These are phyloP conservation scores for Neurospora sp. DNA, from an alignment of 2,329 filamentous ascomycete genomes.

Conservation along the genomic window DNA sequence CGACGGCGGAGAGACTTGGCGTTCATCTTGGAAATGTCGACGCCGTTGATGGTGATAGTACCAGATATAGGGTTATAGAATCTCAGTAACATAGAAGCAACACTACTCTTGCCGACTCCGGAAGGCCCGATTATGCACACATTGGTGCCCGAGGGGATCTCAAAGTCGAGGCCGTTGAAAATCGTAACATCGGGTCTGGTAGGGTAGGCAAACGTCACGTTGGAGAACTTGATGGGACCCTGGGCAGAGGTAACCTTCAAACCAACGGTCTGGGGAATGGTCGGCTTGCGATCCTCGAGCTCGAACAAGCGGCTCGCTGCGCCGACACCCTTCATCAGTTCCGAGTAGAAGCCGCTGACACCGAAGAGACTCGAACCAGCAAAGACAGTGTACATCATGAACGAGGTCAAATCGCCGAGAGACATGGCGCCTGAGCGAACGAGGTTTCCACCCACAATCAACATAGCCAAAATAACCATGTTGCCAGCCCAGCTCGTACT, in stretches of 20 bases:
- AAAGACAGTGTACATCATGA: constrained; percentile 96
- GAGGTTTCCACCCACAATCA: constrained; percentile 84
- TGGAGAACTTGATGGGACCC: constrained; percentile 77
- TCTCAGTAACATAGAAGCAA: no score
- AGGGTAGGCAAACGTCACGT: constrained; percentile 84
- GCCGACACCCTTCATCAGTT: constrained; percentile 97
- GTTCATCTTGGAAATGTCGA: constrained; percentile 78
- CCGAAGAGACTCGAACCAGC: constrained; percentile 81
- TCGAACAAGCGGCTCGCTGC: constrained; percentile 95
- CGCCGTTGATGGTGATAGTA: constrained; percentile 70
- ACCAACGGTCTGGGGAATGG: constrained; percentile 80
- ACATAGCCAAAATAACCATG: constrained; percentile 60
- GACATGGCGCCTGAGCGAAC: constrained; percentile 79
- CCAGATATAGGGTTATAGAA: constrained; percentile 82
- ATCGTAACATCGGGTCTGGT: constrained; percentile 86
- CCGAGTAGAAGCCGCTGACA: constrained; percentile 90
- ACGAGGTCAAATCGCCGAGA: constrained; percentile 87
- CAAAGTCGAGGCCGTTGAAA: constrained; percentile 81
- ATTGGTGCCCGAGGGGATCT: constrained; percentile 85
- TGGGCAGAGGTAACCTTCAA: constrained; percentile 70
- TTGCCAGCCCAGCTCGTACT: constrained; percentile 87
- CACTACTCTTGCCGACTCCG: constrained; percentile 31
- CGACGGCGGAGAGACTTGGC: constrained; percentile 84
- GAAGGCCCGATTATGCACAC: constrained; percentile 95
- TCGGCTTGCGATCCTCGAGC: constrained; percentile 79